Base-by-base conservation (phyloP, 441 rosid genomes). In the Syzygium syzygioides region DNA sequence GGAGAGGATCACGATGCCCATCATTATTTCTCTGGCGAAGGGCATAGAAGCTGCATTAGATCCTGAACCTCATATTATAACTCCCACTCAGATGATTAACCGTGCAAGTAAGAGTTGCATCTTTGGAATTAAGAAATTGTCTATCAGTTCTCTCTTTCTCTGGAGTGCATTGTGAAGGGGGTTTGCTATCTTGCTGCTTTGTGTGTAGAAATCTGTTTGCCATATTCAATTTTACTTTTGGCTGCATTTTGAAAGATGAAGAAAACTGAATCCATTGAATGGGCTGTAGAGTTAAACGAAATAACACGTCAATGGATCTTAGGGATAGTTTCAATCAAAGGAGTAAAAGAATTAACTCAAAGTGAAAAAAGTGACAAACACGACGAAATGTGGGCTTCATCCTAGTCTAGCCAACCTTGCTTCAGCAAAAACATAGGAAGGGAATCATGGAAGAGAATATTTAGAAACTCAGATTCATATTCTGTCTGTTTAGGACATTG, bases 71-170 rank as follows among this genome's bases (percentile, higher is more conserved):
- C 99, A 93, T 87, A 94, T 97, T 89, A 92, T 97, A 55, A 98
- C 99, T 87, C 99, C 99, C 54, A 98, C 99, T 5, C 98, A 96
- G 88, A 95, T 98, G 96, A 97, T 98, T 80, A 93, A 91, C 88
- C 95, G 95, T 88, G 97, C 99, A 88, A 98, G 99, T 96, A 95
- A 93, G 98, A 83, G 48, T 64, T 86, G 50, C 88, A 79, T 86
- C 76, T 85, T 55, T 85, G 28, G 20, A 55, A 41, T 91, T 90
- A 71, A 84, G 68, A 86, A 79, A 84, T 85, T 87, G 26, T 79
- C 88, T 55, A 52, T 76, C 45, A 12, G 20, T 23, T 28, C 83
- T 41, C 83, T 37, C 83, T 76, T 76, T 76, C 52, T 76, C 83
- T 41, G 45, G 76, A 50, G 23, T 25, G 68, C 41, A 26, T 53